Conservation (phyloP, 495 filamentous ascomycete genomes). For the Talaromyces liani region DNA sequence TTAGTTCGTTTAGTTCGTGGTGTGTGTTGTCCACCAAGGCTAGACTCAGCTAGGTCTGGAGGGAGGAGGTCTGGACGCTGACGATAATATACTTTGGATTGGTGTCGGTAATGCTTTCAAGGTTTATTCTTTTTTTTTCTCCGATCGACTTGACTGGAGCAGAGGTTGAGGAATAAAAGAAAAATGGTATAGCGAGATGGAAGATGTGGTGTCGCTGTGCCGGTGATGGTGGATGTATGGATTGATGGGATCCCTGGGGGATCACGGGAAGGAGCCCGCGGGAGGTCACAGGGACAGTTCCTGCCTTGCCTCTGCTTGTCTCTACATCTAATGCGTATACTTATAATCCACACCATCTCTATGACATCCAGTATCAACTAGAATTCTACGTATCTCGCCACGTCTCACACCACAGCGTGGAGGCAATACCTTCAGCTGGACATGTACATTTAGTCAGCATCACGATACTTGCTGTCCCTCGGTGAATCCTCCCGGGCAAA, state of each 20-base stretch:
- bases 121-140: not conserved
- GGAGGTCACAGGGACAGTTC: constrained; percentile 3
- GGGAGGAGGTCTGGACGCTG: not conserved
- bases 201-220: not conserved
- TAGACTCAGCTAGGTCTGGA: not conserved
- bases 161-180: not conserved
- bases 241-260: not conserved
- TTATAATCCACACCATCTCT: not conserved
- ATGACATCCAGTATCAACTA: not conserved
- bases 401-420: not conserved
- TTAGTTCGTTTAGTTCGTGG: not conserved
- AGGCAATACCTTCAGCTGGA: not conserved
- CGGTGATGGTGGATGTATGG: not conserved
- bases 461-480: not conserved
- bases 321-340: not conserved
- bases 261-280: constrained; percentile 1
- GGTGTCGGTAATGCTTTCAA: not conserved
- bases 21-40: not conserved
- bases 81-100: not conserved
- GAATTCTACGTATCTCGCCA: not conserved
- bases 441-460: not conserved
- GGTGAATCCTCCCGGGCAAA: not conserved
- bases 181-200: not conserved
- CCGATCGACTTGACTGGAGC: not conserved
- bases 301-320: not conserved